phyloP scores from a whole-genome alignment of 1,284 basidiomycete genomes.

The Grifola frondosa region DNA sequence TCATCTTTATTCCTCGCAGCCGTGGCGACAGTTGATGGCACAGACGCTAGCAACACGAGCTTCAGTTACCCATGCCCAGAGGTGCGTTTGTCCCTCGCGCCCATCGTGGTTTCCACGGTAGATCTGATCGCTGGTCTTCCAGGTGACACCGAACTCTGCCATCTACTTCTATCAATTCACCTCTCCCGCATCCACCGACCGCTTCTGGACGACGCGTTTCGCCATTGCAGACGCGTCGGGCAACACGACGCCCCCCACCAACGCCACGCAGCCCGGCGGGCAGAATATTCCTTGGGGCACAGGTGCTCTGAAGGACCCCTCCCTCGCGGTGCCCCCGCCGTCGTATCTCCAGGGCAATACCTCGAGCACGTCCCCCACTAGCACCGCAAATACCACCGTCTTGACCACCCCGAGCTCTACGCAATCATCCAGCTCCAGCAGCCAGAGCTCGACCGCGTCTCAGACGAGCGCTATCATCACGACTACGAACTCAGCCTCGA shows the following conservation, averaged over 20 bases:
- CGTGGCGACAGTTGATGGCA: conserved; percentile 66
- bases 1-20: conserved; percentile 37
- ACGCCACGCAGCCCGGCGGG: conserved; percentile 55
- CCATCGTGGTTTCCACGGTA: background rate
- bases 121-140: background rate
- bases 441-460: too few relatives aligned
- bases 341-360: conserved; percentile 11
- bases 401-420: too few relatives aligned
- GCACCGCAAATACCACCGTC: background rate
- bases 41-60: conserved; percentile 38
- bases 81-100: conserved; percentile 35
- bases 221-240: conserved; percentile 63
- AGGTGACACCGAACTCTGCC: conserved; percentile 68
- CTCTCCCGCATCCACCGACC: conserved; percentile 38
- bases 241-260: conserved; percentile 47
- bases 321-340: conserved; percentile 30
- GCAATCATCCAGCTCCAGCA: too few relatives aligned
- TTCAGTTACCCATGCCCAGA: conserved; percentile 69
- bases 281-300: conserved; percentile 66
- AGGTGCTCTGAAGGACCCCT: conserved; percentile 54
- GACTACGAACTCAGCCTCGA: too few relatives aligned
- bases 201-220: conserved; percentile 81
- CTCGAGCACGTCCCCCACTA: background rate
- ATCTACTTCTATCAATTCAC: conserved; percentile 84
- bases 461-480: too few relatives aligned